These are phyloP conservation scores for Podaxis sp. DNA, from an alignment of 768 basidiomycete genomes.

Conservation along the genomic window DNA sequence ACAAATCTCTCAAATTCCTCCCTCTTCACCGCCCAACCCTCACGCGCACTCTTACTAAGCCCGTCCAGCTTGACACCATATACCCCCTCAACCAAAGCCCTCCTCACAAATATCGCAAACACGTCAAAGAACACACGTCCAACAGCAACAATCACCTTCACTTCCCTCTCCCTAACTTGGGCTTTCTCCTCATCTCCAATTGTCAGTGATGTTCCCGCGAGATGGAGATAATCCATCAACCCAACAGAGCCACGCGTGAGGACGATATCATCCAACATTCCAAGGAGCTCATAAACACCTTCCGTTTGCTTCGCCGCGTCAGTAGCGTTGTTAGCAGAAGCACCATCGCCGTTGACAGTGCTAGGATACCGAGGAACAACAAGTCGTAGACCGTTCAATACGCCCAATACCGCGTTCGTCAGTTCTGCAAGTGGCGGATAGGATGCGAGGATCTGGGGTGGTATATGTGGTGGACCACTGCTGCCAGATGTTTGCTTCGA, in stretches of 20 bases:
- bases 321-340: neutral
- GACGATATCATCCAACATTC: constrained; percentile 46
- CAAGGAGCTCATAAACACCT: constrained; percentile 41
- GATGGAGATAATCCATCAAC: constrained; percentile 6
- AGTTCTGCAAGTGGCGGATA: constrained; percentile 76
- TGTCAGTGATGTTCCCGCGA: neutral
- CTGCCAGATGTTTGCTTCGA: constrained; percentile 20
- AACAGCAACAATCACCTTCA: constrained; percentile 41
- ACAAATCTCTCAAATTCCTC: neutral
- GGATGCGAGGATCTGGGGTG: constrained; percentile 68
- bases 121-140: constrained; percentile 60
- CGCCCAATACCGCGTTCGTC: constrained; percentile 69
- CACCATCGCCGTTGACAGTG: neutral
- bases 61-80: constrained; percentile 37
- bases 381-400: constrained; percentile 79
- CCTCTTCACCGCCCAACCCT: constrained; percentile 9
- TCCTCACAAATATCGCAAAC: constrained; percentile 68
- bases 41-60: constrained; percentile 1
- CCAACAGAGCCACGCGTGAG: neutral
- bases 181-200: constrained; percentile 14
- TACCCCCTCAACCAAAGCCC: constrained; percentile 74
- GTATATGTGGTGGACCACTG: constrained; percentile 50
- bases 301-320: neutral
- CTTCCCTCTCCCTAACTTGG: constrained; percentile 24
- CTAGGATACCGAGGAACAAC: constrained; percentile 68